Base-by-base conservation (phyloP, 371 early-diverging fungal species). In the Rhizopus stolonifer region DNA sequence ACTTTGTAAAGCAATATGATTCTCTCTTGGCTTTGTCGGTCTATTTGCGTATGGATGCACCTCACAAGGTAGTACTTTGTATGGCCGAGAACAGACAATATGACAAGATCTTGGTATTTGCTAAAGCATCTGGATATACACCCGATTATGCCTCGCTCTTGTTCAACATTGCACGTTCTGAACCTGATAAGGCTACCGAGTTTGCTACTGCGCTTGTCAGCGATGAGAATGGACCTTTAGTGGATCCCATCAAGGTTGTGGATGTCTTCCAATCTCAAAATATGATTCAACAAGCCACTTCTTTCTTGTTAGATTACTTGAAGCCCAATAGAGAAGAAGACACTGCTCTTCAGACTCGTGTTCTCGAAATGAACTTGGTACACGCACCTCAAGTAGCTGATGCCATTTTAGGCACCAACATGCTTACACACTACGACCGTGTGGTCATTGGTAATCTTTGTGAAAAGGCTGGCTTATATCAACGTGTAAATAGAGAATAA, bases 381-480 rank as follows among this genome's bases (percentile, higher is more conserved):
- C 92, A 95, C 58, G 94, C 95, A 5, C 98, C 97, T 33, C 98
- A 98, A 62, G 98, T 98, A 8, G 99, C 99, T 19, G 98, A 97
- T 70, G 99, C 98, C 42, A 97, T 98, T 57, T 72, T 98, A 26
- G 91, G 95, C 47, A 94, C 95, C 61, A 83, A 89, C 54, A 92
- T 95, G 91, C 91, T 98, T 61, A 86, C 87, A 23, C 93, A 96
- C 63, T 98, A 98, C 64, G 99, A 98, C 65, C 86, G 89, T 24
- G 84, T 88, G 5, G 83, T 88, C 38, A 85, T 98, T 67, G 99
- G 96, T 18, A 68, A 78, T 47, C 85, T 97, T 49, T 98, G 97
- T 67, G 99, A 98, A 72, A 95, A 95, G 77, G 96, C 97, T 23
- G 96, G 96, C 3, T 78, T 98, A 36, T 92, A 87, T 68, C 98